A percentile compares a stretch with the other conserved stretches of the same genome.
phyloP scores from a whole-genome alignment of 805 yeast species.

The Kodamaea sagamina region DNA sequence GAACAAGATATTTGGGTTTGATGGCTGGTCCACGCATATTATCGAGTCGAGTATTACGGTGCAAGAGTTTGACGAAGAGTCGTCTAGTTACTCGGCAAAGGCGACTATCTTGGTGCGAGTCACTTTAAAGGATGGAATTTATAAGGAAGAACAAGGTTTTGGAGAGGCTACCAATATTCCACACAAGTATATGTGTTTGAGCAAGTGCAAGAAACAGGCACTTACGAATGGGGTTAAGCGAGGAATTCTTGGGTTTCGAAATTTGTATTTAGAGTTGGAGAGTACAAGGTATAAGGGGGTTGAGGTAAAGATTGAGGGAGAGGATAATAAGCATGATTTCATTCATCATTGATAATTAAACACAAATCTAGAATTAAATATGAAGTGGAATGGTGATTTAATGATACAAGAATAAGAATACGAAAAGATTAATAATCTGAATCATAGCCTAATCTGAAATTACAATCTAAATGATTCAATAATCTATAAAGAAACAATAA shows the following conservation, averaged over 20 bases:
- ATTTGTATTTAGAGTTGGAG: constrained; percentile 15
- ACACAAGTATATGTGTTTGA: constrained; percentile 33
- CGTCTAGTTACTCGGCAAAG: constrained; percentile 23
- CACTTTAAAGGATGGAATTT: constrained; percentile 47
- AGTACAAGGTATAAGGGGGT: too few species aligned
- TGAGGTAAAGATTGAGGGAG: background rate
- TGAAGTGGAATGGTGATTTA: too few species aligned
- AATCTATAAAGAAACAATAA: background rate
- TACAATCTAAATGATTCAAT: background rate
- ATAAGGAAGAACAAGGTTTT: constrained; percentile 36
- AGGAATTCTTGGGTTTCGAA: constrained; percentile 41
- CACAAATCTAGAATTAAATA: too few species aligned
- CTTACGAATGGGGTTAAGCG: constrained; percentile 46
- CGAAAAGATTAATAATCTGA: too few species aligned
- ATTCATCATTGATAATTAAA: too few species aligned
- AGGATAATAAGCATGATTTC: too few species aligned
- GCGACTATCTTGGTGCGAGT: constrained; percentile 36
- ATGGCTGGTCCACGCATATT: constrained; percentile 57
- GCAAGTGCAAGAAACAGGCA: constrained; percentile 50
- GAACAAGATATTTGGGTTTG: constrained; percentile 54
- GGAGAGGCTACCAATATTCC: constrained; percentile 40
- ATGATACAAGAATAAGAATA: too few species aligned
- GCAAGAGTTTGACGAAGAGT: constrained; percentile 25
- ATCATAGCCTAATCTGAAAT: too few species aligned
- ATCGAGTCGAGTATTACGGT: constrained; percentile 22